Evolutionary conservation across 2,329 filamentous ascomycete genomes (phyloP), one percentile per base, ranked within the genome.

Genomic region (Colletotrichum noveboracense): DNA sequence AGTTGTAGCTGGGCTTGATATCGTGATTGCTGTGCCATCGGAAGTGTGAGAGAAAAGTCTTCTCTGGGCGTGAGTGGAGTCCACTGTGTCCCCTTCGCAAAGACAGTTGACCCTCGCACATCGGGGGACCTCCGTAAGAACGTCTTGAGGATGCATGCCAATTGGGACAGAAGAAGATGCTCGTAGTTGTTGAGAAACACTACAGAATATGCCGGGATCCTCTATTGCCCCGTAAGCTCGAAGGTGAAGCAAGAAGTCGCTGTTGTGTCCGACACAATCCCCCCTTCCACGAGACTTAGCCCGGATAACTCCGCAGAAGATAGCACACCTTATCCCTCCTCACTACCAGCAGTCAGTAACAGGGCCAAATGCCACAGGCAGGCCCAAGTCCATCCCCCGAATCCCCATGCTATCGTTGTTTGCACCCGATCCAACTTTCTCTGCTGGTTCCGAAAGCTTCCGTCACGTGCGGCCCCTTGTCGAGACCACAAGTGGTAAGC

Each of bases 181-280:
- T 5, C 32, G 10, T 34, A 13, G 32, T 9, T 38, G 36, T 5
- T 5, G 7, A 10, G 8, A 5, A 2, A 1, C 16, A 43, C 36
- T 43, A 0, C 16, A n/a, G 16, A 43, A 9, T 0, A 43, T 9
- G 2, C 2, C 1, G 5, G 16, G 16, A 3, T 5, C 36, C 16
- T 18, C 4, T 43, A 3, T 9, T 18, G 7, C 1, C 7, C 36
- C 2, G 16, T 3, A 18, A 38, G 36, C 36, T n/a, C 16, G 38
- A 43, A 30, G 7, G 28, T 3, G 26, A 10, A 43, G 38, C 38
- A 43, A 3, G 38, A 43, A 43, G 38, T 3, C 9, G 18, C 9
- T 43, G 38, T n/a, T 43, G 10, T 52, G 43, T 21, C 43, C n/a
- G 43, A 3, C n/a, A 21, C 10, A 1, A 48, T 7, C n/a, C 43